Conservation (phyloP, 306 rosid genomes). For the Trifolium dubium region DNA sequence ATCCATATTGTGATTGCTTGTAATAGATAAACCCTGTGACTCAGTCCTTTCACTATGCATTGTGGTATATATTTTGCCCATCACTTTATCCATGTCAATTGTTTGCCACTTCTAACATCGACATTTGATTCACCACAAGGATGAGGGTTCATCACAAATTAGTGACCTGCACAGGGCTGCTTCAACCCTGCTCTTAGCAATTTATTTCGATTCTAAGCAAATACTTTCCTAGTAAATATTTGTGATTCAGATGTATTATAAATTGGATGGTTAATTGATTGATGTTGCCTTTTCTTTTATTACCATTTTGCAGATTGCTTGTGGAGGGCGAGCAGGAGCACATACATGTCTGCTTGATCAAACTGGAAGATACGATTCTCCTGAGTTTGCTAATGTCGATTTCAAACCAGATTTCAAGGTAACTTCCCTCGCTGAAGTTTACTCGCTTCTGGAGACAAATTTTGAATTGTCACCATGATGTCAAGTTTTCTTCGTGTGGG, state of each 20-base stretch:
- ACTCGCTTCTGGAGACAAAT: slow-evolving; percentile 59
- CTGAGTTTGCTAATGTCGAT: slow-evolving; percentile 51
- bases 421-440: slow-evolving; percentile 72
- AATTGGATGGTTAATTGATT: slow-evolving; percentile 28
- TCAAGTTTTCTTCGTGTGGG: neutral
- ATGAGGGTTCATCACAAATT: neutral
- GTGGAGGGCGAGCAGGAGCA: slow-evolving; percentile 89
- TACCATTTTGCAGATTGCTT: slow-evolving; percentile 62
- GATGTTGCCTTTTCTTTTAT: slow-evolving; percentile 12
- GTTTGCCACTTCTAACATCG: slow-evolving; percentile 17
- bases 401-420: slow-evolving; percentile 85
- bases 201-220: slow-evolving; percentile 30
- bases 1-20: slow-evolving; percentile 7
- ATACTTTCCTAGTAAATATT: neutral
- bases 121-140: slow-evolving; percentile 27
- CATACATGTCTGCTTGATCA: slow-evolving; percentile 88
- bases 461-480: slow-evolving; percentile 75
- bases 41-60: slow-evolving; percentile 1
- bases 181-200: slow-evolving; percentile 19
- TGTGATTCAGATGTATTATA: slow-evolving; percentile 11
- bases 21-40: slow-evolving; percentile 10
- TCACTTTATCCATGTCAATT: slow-evolving; percentile 6
- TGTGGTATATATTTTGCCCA: slow-evolving; percentile 4
- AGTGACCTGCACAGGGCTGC: slow-evolving; percentile 2
- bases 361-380: slow-evolving; percentile 73